These are phyloP conservation scores for Blastomyces silverae DNA, from an alignment of 2,329 filamentous ascomycete genomes.

Conservation along the genomic window DNA sequence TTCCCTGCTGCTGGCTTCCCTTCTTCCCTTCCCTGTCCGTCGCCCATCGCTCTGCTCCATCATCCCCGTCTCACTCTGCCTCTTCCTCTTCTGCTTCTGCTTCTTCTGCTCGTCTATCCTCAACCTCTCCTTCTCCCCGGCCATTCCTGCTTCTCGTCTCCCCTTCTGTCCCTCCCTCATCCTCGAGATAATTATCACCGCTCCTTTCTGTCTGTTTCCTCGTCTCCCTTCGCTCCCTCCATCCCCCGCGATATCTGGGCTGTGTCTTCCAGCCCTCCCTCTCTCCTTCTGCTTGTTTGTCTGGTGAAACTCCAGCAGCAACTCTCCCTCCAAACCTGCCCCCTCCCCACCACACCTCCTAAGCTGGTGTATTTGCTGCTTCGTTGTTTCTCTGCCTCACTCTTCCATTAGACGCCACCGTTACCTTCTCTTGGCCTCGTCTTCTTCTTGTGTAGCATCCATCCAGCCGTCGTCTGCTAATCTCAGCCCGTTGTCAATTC, in stretches of 20 bases:
- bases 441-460: not conserved
- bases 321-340: not conserved
- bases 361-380: not conserved
- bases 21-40: too few relatives aligned
- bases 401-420: not conserved
- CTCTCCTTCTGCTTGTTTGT: constrained; percentile 10
- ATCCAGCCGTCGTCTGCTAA: constrained; percentile 1
- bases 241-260: constrained; percentile 20
- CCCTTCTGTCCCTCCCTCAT: constrained; percentile 13
- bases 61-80: too few relatives aligned
- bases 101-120: constrained; percentile 4
- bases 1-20: too few relatives aligned
- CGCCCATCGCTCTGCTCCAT: too few relatives aligned
- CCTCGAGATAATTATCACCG: constrained; percentile 15
- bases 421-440: not conserved
- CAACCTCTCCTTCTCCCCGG: constrained; percentile 9
- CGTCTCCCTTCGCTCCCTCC: constrained; percentile 20
- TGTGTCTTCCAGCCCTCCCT: constrained; percentile 3
- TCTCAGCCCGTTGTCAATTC: too few relatives aligned
- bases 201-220: constrained; percentile 20
- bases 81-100: constrained; percentile 7
- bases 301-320: constrained; percentile 1
- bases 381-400: not conserved
- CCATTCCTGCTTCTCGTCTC: not conserved
- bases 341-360: not conserved